Base-by-base conservation (phyloP, 352 stramenopile genomes). In the Globisporangium camurandrum region DNA sequence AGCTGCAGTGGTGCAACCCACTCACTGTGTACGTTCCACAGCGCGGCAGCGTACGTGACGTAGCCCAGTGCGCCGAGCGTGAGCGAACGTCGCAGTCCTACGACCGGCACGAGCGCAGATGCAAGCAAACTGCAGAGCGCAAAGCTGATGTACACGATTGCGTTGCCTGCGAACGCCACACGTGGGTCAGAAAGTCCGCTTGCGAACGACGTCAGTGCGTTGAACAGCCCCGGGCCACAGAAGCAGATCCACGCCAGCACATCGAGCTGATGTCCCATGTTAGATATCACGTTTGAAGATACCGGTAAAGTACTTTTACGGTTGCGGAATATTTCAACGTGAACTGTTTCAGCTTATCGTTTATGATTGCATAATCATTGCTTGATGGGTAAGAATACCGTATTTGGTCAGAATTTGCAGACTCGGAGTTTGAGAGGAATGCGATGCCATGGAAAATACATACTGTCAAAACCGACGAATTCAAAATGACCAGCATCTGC, bases 101-200 rank as follows among this genome's bases (percentile, higher is more conserved):
- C 53, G 19, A 68, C 56, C 45, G 78, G 74, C 27, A 80, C 65
- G 26, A 88, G 38, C 11, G 43, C 59, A 0, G 66, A 67, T 26
- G 64, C 62, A 34, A 84, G 20, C 27, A 86, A 56, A 53, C 75
- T 82, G 19, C 55, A 73, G 30, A 74, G 14, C 0, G 80, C 71
- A 56, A 93, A 93, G 43, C 55, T 69, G 17, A 64, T 24, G 57
- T 88, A 91, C 22, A 91, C 51, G 24, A 82, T 30, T 22, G 62
- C 58, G 27, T 71, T 81, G 19, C 64, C 64, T 1, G 52, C 39
- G 54, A 69, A 81, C 22, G 69, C 67, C 3, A 81, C 36, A 4
- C 61, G 60, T 46, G 62, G 27, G 26, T 84, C 57, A 19, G 64
- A 36, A n/a, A 76, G 54, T 0, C 69, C 71, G 27, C 56, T 61